Conservation (phyloP, 192 early-diverging fungal species). For the Backusella mclennaniae region DNA sequence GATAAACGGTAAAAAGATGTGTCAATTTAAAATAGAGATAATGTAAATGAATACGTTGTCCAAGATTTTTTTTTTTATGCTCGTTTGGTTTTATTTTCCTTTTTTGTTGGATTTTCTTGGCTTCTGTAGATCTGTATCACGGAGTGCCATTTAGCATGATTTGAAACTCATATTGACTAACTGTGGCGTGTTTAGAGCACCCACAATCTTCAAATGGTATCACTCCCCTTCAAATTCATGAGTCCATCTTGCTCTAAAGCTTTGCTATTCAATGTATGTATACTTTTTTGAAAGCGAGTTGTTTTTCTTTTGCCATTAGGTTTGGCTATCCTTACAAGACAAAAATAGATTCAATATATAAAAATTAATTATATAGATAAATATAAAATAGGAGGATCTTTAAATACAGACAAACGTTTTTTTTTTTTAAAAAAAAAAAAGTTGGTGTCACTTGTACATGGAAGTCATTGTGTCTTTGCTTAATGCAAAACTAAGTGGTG, state of each 20-base stretch:
- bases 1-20: neutral
- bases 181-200: neutral
- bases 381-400: neutral
- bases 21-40: neutral
- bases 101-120: neutral
- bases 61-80: neutral
- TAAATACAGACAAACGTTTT: neutral
- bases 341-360: conserved; percentile 4
- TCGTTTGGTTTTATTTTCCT: conserved; percentile 1
- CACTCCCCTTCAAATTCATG: too few species aligned
- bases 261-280: too few species aligned
- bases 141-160: neutral
- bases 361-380: neutral
- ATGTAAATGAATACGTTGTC: neutral
- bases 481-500: neutral
- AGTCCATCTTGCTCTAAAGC: too few species aligned
- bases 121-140: neutral
- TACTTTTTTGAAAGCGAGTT: too few species aligned
- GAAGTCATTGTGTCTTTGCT: neutral
- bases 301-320: neutral
- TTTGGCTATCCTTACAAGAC: neutral
- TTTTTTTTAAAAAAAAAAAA: neutral
- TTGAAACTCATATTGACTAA: neutral
- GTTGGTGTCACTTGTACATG: neutral
- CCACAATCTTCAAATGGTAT: neutral